A percentile compares a stretch with the other conserved stretches of the same genome.
These are phyloP conservation scores for Nevesoporus exiguus DNA, from an alignment of 768 basidiomycete species.

Conservation along the genomic window DNA sequence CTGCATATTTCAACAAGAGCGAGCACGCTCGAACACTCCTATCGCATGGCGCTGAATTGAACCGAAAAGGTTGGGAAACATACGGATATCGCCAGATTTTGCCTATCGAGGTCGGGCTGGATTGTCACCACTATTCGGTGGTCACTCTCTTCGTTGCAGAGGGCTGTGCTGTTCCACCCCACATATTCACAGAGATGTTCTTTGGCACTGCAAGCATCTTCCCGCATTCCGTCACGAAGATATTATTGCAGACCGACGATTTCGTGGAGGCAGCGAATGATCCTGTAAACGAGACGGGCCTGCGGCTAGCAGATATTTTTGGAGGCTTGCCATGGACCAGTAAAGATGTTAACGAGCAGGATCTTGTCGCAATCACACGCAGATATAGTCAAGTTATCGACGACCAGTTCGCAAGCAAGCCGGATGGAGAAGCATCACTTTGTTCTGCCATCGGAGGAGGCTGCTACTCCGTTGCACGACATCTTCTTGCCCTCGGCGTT, in stretches of 20 bases:
- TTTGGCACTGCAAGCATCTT: neutral
- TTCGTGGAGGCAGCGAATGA: neutral
- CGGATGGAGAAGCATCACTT: neutral
- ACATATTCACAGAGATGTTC: neutral
- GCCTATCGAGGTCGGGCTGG: neutral
- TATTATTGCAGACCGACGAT: neutral
- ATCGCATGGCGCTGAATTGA: neutral
- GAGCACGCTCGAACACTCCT: neutral
- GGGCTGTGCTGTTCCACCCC: neutral
- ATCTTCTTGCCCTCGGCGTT: neutral
- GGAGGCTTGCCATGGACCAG: neutral
- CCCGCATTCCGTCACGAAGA: neutral
- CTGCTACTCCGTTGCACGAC: neutral
- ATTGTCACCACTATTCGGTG: neutral
- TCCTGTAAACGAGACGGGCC: neutral
- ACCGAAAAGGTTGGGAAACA: neutral
- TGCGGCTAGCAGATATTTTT: no score
- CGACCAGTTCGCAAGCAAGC: neutral
- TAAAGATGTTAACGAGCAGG: neutral
- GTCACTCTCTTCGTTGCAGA: neutral
- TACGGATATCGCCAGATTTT: neutral
- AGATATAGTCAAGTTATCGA: neutral
- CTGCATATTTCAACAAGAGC: neutral
- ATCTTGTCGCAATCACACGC: neutral
- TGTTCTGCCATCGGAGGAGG: neutral